These are phyloP conservation scores for Cryomyces antarcticus DNA, from an alignment of 495 filamentous ascomycete species.

Conservation along the genomic window DNA sequence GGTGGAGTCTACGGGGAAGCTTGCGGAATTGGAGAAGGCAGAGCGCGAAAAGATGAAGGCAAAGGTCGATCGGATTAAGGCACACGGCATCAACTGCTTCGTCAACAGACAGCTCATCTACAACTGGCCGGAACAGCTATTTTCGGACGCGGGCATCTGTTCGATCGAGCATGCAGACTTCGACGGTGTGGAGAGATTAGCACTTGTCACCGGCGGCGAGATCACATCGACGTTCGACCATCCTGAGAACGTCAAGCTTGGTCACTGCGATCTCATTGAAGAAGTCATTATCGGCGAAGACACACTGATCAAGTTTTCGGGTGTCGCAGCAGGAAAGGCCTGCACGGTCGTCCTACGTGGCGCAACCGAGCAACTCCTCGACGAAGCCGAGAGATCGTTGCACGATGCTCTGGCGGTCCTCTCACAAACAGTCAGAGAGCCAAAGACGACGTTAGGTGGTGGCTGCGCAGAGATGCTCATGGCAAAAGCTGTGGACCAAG, in stretches of 20 bases:
- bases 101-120: conserved; percentile 98
- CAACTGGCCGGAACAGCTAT: conserved; percentile 99
- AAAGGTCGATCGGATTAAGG: conserved; percentile 97
- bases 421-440: conserved; percentile 90
- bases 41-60: conserved; percentile 98
- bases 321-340: conserved; percentile 80
- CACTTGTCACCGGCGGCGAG: conserved; percentile 88
- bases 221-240: conserved; percentile 97
- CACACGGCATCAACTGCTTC: conserved; percentile 98
- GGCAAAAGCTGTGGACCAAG: conserved; percentile 91
- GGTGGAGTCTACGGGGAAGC: conserved; percentile 82
- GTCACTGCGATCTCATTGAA: conserved; percentile 87
- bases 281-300: conserved; percentile 97
- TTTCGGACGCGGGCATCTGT: conserved; percentile 91
- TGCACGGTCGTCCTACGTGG: conserved; percentile 95
- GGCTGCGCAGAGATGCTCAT: conserved; percentile 97
- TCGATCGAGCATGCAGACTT: conserved; percentile 99
- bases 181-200: conserved; percentile 87
- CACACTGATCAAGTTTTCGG: conserved; percentile 90
- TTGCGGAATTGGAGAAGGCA: conserved; percentile 91
- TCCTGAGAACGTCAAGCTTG: conserved; percentile 88
- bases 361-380: conserved; percentile 87
- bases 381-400: conserved; percentile 88
- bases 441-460: conserved; percentile 81
- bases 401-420: conserved; percentile 94